Evolutionary conservation across 305 asterid genomes (phyloP).

Genomic region (Fraxinus paxiana): DNA sequence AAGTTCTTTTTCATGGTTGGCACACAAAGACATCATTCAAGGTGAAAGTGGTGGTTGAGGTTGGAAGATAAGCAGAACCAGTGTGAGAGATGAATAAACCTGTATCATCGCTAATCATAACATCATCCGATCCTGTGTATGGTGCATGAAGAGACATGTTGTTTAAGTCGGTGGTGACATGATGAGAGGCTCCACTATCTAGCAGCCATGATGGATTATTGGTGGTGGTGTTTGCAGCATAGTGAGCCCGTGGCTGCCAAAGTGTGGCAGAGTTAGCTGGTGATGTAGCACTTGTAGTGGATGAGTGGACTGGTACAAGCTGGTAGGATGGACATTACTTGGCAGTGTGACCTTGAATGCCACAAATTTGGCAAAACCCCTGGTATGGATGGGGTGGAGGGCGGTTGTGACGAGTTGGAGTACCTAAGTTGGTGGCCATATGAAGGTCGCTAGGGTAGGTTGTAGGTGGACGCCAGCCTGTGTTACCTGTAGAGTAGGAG

Average conservation of each 20-base stretch:
- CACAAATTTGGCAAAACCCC: too few species aligned
- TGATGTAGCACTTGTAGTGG: not conserved
- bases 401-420: too few species aligned
- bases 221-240: not conserved
- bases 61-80: not conserved
- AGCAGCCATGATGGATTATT: not conserved
- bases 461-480: too few species aligned
- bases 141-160: not conserved
- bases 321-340: too few species aligned
- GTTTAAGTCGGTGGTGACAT: not conserved
- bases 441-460: too few species aligned
- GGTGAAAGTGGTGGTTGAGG: too few species aligned
- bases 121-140: not conserved
- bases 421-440: too few species aligned
- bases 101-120: not conserved
- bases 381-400: too few species aligned
- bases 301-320: not conserved
- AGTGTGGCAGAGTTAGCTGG: not conserved
- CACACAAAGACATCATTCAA: not conserved
- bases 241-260: not conserved
- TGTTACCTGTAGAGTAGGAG: too few species aligned
- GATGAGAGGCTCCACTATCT: not conserved
- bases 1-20: not conserved
- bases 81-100: not conserved
- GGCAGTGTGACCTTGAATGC: too few species aligned